phyloP scores from a whole-genome alignment of 768 basidiomycete genomes.

The Inosperma sp. region DNA sequence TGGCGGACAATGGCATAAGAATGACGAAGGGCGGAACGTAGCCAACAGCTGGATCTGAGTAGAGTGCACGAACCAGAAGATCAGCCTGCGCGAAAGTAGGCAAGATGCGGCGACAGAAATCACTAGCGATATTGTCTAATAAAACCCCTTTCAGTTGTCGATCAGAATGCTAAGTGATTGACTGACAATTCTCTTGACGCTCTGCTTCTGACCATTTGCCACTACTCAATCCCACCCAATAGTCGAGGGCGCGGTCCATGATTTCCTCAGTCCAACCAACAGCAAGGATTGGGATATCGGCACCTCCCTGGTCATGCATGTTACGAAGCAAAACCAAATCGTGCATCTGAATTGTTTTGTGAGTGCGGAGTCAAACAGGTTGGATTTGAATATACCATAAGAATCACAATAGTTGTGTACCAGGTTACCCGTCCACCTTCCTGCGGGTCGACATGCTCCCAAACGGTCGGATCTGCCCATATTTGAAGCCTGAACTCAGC shows the following conservation, averaged over 20 bases:
- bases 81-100: slow-evolving; percentile 22
- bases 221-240: slow-evolving; percentile 25
- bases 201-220: slow-evolving; percentile 17
- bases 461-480: slow-evolving; percentile 16
- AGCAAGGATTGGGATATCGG: slow-evolving; percentile 23
- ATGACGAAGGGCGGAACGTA: slow-evolving; percentile 20
- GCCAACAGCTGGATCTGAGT: slow-evolving; percentile 16
- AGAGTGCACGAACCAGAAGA: slow-evolving; percentile 19
- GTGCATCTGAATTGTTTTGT: slow-evolving; percentile 15
- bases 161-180: background rate
- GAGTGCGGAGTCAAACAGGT: background rate
- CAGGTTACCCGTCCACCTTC: slow-evolving; percentile 2
- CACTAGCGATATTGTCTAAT: slow-evolving; percentile 13
- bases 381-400: slow-evolving; percentile 10
- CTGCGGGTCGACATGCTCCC: slow-evolving; percentile 16
- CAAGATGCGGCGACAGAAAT: background rate
- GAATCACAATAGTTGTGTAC: background rate
- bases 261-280: slow-evolving; percentile 18
- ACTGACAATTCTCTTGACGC: slow-evolving; percentile 15
- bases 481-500: slow-evolving; percentile 24
- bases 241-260: slow-evolving; percentile 20
- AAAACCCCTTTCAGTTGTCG: slow-evolving; percentile 47
- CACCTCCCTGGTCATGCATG: slow-evolving; percentile 27
- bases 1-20: slow-evolving; percentile 4
- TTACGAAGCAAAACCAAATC: slow-evolving; percentile 23